Evolutionary conservation across 768 basidiomycete species (phyloP).

Genomic region (Lactifluus subvellereus): DNA sequence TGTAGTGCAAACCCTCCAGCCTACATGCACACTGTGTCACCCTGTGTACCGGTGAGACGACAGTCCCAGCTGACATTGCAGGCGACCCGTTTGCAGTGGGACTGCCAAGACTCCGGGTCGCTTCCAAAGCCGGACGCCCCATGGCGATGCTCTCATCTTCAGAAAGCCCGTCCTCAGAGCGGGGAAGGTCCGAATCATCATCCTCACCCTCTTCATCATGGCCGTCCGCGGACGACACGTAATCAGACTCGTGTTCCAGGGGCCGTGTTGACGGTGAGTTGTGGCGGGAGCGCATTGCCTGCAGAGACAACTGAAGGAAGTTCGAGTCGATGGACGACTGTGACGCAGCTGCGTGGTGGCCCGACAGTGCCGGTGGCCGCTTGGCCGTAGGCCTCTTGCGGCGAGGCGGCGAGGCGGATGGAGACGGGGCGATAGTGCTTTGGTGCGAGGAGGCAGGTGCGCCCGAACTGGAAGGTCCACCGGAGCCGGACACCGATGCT

Average conservation of each 20-base stretch:
- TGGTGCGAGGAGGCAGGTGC: not conserved
- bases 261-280: slow-evolving; percentile 25
- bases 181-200: slow-evolving; percentile 51
- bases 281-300: slow-evolving; percentile 25
- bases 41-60: slow-evolving; percentile 36
- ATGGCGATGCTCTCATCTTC: slow-evolving; percentile 10
- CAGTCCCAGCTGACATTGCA: slow-evolving; percentile 8
- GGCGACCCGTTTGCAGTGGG: not conserved
- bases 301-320: slow-evolving; percentile 12
- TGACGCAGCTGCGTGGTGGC: slow-evolving; percentile 11
- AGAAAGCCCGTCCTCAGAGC: slow-evolving; percentile 48
- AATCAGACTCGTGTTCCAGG: slow-evolving; percentile 26
- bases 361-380: slow-evolving; percentile 17
- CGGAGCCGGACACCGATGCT: slow-evolving; percentile 57
- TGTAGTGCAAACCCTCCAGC: slow-evolving; percentile 59
- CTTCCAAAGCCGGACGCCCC: slow-evolving; percentile 12
- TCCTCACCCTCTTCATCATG: slow-evolving; percentile 29
- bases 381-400: slow-evolving; percentile 2
- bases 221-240: slow-evolving; percentile 22
- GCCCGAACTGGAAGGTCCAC: slow-evolving; percentile 25
- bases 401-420: slow-evolving; percentile 1
- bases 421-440: not conserved
- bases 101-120: slow-evolving; percentile 1
- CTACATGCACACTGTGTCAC: slow-evolving; percentile 72
- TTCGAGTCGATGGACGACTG: slow-evolving; percentile 24